A percentile compares a stretch with the other conserved stretches of the same genome.
These are phyloP conservation scores for Leucosporidium yakuticum DNA, from an alignment of 768 basidiomycete genomes.

Conservation along the genomic window DNA sequence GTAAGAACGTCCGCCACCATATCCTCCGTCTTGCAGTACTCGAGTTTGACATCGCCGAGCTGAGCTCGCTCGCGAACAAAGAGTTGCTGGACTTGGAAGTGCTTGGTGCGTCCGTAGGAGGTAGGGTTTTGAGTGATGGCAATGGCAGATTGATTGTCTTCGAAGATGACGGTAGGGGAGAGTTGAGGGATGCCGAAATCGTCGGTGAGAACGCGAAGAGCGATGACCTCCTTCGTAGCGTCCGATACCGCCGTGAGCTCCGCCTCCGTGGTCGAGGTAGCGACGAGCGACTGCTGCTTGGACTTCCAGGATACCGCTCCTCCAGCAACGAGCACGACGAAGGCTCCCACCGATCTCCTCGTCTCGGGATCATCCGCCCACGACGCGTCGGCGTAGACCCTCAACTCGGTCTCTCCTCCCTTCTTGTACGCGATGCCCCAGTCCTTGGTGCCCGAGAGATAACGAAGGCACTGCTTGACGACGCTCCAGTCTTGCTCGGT, in stretches of 20 bases:
- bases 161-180: constrained; percentile 3
- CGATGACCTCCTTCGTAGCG: constrained; percentile 3
- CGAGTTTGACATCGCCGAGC: constrained; percentile 26
- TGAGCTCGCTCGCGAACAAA: constrained; percentile 42
- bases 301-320: constrained; percentile 48
- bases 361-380: neutral
- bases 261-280: constrained; percentile 48
- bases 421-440: constrained; percentile 43
- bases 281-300: constrained; percentile 45
- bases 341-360: neutral
- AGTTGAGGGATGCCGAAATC: constrained; percentile 3
- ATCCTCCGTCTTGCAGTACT: constrained; percentile 32
- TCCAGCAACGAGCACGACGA: constrained; percentile 34
- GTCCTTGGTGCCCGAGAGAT: constrained; percentile 43
- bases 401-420: neutral
- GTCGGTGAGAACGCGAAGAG: constrained; percentile 8
- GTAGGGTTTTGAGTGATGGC: constrained; percentile 40
- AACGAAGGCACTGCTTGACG: constrained; percentile 46
- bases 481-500: neutral
- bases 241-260: constrained; percentile 47
- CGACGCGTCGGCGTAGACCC: neutral
- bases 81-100: constrained; percentile 46
- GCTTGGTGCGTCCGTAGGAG: constrained; percentile 45
- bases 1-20: constrained; percentile 40
- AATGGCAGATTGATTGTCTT: constrained; percentile 43